Base-by-base conservation (phyloP, 2,329 filamentous ascomycete genomes). In the Daldinia sp. region DNA sequence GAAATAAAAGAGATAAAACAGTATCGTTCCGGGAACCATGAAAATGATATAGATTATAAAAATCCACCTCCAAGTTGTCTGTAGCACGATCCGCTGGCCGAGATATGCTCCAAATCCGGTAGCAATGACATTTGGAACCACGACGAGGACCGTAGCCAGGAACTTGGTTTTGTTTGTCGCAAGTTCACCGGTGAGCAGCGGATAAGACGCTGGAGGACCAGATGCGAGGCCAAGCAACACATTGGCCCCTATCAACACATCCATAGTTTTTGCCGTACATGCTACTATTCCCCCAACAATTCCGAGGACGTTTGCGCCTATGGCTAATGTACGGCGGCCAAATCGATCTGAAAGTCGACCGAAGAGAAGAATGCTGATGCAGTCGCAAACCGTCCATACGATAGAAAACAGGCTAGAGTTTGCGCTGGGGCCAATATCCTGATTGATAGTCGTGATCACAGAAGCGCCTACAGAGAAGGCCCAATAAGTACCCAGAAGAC, bases 21-120 rank as follows among this genome's bases (percentile, higher is more conserved):
- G 57, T 4, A 66, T 18, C 2, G 68, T 65, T 18, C 60, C 67
- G 7, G 68, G 57, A 37, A 64, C 66, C 63, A 72, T 69, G 53
- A 68, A 64, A 33, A 74, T 73, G 58, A 74, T 70, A 51, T 71
- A 70, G 57, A 74, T 74, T 53, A 72, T 72, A 58, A 68, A 74
- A n/a, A 72, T 70, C 72, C 72, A 74, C 54, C 72, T 56, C 72
- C 72, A 74, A 30, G 60, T 67, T 3, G 68, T 62, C 26, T 44
- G 26, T 6, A 65, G 44, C 28, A 63, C 70, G 30, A 74, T 63
- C 28, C 66, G 53, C 6, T 67, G 66, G 33, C 70, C 68, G 12
- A 74, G 48, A 55, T 71, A 67, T 20, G 72, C 65, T 33, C 70
- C 70, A 39, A 74, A 73, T 6, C 71, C 72, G 12, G 70, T 72